These are phyloP conservation scores for Erucastrum elatum DNA, from an alignment of 345 rosid species.

Conservation along the genomic window DNA sequence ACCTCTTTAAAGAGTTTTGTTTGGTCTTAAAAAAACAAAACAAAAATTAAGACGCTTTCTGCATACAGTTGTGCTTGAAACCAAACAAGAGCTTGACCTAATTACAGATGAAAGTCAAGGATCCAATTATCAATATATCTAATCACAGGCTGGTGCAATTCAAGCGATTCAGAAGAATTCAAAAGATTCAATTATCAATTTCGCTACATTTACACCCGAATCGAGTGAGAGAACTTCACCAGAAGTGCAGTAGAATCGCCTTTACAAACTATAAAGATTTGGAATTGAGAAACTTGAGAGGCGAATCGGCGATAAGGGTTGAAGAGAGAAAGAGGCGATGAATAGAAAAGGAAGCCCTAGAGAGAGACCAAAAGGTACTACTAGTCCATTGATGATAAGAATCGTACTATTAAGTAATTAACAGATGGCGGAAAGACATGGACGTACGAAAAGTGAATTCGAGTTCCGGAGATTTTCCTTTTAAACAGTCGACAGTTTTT, in stretches of 20 bases:
- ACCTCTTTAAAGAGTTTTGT: background rate
- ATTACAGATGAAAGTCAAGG: background rate
- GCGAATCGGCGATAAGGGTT: constrained; percentile 19
- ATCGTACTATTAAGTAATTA: background rate
- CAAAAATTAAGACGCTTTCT: background rate
- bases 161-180: background rate
- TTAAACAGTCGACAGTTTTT: background rate
- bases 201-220: background rate
- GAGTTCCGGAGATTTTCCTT: background rate
- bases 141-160: background rate
- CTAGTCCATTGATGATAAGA: constrained; percentile 6
- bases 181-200: background rate
- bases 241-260: background rate
- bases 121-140: background rate
- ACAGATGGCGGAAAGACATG: constrained; percentile 37
- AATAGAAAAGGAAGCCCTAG: constrained; percentile 2
- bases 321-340: background rate
- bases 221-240: background rate
- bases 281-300: constrained; percentile 3
- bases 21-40: background rate
- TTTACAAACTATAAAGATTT: background rate
- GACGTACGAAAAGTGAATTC: background rate
- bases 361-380: background rate
- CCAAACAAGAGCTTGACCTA: constrained; percentile 10
- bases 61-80: background rate